phyloP scores from a whole-genome alignment of 1,284 basidiomycete genomes.

The Thelephora terrestris region DNA sequence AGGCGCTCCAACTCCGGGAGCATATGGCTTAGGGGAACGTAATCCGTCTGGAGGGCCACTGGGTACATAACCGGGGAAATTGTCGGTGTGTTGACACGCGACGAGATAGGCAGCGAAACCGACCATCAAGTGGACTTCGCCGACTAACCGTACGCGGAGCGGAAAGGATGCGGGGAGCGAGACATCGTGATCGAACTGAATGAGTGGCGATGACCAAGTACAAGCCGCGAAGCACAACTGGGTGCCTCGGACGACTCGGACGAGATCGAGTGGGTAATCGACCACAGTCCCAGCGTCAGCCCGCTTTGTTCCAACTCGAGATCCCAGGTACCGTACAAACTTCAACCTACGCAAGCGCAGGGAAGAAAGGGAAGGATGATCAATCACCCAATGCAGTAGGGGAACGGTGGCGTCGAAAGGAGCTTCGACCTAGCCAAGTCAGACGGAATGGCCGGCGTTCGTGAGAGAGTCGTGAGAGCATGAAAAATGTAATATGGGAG shows the following conservation, averaged over 20 bases:
- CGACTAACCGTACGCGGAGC: background rate
- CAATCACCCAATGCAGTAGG: background rate
- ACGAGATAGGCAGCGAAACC: background rate
- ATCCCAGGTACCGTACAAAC: background rate
- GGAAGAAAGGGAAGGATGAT: background rate
- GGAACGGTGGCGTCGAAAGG: background rate
- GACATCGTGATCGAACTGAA: background rate
- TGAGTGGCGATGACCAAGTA: background rate
- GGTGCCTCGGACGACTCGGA: background rate
- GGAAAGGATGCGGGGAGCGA: background rate
- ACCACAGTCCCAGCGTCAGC: background rate
- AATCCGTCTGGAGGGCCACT: background rate
- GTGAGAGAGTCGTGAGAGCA: slow-evolving; percentile 7
- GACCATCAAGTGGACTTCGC: background rate
- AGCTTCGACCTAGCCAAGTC: background rate
- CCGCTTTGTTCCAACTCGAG: background rate
- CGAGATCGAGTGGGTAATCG: background rate
- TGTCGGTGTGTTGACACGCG: slow-evolving; percentile 1
- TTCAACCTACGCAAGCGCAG: background rate
- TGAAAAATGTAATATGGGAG: slow-evolving; percentile 8
- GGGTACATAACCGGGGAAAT: background rate
- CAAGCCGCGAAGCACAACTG: background rate
- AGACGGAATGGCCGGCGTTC: background rate
- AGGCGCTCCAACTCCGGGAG: background rate
- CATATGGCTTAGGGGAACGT: background rate